These are phyloP conservation scores for Boletellus ananas DNA, from an alignment of 768 basidiomycete genomes.

Conservation along the genomic window DNA sequence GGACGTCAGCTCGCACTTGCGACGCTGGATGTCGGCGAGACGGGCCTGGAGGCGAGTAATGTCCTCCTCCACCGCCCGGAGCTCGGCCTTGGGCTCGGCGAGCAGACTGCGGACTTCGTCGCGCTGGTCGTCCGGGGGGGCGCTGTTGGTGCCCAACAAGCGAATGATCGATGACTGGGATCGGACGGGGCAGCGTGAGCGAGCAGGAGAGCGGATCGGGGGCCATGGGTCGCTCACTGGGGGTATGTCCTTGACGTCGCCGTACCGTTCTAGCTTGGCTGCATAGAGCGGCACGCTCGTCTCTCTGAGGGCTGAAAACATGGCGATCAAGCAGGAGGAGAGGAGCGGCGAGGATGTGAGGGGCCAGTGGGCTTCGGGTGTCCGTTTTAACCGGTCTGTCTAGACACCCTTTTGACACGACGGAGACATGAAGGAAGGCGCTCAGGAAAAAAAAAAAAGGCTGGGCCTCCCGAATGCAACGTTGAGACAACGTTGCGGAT, in stretches of 20 bases:
- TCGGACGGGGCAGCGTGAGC: slow-evolving; percentile 4
- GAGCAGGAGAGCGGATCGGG: not conserved
- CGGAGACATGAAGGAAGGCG: not conserved
- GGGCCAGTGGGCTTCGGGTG: not conserved
- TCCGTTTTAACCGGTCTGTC: slow-evolving; percentile 13
- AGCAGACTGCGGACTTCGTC: slow-evolving; percentile 25
- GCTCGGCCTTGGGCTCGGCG: slow-evolving; percentile 26
- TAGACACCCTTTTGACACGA: not conserved
- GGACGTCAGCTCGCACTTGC: slow-evolving; percentile 25
- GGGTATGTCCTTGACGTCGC: slow-evolving; percentile 29
- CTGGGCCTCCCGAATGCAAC: slow-evolving; percentile 21
- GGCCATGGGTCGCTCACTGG: slow-evolving; percentile 15
- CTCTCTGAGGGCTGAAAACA: slow-evolving; percentile 19
- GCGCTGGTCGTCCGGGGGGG: slow-evolving; percentile 27
- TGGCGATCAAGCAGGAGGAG: slow-evolving; percentile 1
- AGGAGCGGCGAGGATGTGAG: not conserved
- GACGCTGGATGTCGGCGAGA: slow-evolving; percentile 27
- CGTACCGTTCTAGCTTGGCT: slow-evolving; percentile 24
- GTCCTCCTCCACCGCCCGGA: slow-evolving; percentile 24
- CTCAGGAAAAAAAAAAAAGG: not conserved
- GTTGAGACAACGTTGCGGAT: slow-evolving; percentile 30
- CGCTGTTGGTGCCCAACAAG: slow-evolving; percentile 24
- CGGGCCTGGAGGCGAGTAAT: slow-evolving; percentile 27
- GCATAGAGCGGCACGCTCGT: slow-evolving; percentile 24
- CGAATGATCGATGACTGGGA: slow-evolving; percentile 31